These are phyloP conservation scores for Tolypocladium pustulatum DNA, from an alignment of 2,329 filamentous ascomycete genomes.

Conservation along the genomic window DNA sequence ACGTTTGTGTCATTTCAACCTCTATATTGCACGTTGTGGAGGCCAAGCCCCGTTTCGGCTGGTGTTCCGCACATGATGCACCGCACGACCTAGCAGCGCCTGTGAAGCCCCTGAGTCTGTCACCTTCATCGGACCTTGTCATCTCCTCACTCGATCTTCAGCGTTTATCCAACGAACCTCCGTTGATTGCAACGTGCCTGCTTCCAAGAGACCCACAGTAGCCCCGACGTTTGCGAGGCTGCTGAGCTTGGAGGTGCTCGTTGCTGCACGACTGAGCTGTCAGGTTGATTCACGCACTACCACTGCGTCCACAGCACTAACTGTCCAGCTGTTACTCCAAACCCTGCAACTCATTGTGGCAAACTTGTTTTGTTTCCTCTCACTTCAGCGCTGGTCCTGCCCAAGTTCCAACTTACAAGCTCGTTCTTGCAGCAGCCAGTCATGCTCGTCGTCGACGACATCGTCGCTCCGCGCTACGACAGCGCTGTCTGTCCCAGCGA, in stretches of 20 bases:
- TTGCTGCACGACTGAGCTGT: neutral
- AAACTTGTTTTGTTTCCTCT: neutral
- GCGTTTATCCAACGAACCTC: neutral
- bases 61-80: neutral
- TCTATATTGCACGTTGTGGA: no score
- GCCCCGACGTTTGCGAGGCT: neutral
- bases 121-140: neutral
- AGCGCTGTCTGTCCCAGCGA: slow-evolving; percentile 16
- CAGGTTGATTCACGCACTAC: neutral
- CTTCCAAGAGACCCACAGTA: neutral
- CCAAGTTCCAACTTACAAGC: neutral
- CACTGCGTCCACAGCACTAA: neutral
- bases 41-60: neutral
- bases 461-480: neutral
- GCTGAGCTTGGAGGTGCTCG: neutral
- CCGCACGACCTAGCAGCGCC: neutral
- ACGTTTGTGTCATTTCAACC: neutral
- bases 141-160: neutral
- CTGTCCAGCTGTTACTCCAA: neutral
- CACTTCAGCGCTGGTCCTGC: neutral
- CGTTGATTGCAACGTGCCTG: neutral
- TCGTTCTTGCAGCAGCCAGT: neutral
- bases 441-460: neutral
- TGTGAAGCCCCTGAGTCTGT: neutral
- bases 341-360: neutral